Percentiles rank a stretch among this genome's conserved stretches.
Evolutionary conservation across 495 filamentous ascomycete genomes (phyloP).

Genomic region (Aspergillus egyptiacus): DNA sequence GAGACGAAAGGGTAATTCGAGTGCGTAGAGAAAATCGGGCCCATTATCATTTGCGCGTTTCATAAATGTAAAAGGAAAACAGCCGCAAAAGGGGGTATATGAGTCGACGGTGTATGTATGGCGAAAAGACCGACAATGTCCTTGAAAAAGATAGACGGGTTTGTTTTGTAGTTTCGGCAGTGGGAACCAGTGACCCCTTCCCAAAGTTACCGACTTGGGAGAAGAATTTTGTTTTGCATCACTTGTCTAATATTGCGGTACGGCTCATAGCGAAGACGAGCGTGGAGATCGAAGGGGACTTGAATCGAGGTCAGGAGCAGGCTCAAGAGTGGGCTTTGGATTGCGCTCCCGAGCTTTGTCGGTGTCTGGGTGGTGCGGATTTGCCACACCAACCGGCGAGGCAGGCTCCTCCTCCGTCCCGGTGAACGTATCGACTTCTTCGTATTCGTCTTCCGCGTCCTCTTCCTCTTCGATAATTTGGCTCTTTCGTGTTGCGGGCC

Average conservation of each 20-base stretch:
- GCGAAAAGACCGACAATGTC: conserved; percentile 14
- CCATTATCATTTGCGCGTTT: conserved; percentile 13
- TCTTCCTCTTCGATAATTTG: conserved; percentile 82
- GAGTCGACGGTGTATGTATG: conserved; percentile 18
- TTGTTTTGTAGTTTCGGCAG: conserved; percentile 4
- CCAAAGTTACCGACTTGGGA: conserved; percentile 9
- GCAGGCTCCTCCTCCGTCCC: conserved; percentile 44
- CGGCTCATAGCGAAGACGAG: conserved; percentile 33
- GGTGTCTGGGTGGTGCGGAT: conserved; percentile 19
- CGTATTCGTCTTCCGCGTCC: conserved; percentile 67
- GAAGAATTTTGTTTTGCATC: conserved; percentile 3
- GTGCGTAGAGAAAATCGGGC: background rate
- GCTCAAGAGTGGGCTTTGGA: conserved; percentile 28
- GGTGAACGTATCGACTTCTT: conserved; percentile 66
- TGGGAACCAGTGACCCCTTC: conserved; percentile 1
- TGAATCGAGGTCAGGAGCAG: conserved; percentile 31
- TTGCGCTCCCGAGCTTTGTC: conserved; percentile 12
- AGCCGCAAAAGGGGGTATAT: conserved; percentile 32
- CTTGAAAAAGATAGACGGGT: conserved; percentile 5
- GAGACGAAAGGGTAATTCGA: background rate
- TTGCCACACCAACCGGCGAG: conserved; percentile 21
- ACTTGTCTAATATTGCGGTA: conserved; percentile 7
- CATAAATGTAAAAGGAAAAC: conserved; percentile 22
- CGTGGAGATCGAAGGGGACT: conserved; percentile 32
- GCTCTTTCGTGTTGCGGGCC: conserved; percentile 52